Base-by-base conservation (phyloP, 2,329 filamentous ascomycete species). In the Lasiodiplodia sp. region DNA sequence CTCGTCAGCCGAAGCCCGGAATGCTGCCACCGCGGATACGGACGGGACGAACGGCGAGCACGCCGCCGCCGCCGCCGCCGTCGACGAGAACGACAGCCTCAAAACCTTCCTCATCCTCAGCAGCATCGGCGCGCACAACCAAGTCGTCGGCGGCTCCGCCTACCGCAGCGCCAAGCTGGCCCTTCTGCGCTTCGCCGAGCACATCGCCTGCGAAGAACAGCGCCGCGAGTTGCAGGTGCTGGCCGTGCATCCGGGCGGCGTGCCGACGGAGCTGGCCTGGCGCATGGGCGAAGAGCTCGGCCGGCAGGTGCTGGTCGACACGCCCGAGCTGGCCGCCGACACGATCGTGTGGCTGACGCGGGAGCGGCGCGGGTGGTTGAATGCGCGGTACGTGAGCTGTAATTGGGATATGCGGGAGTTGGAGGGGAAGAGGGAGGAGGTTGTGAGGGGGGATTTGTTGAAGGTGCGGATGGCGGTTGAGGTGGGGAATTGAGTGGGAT, bases 131-230 rank as follows among this genome's bases (percentile, higher is more conserved):
- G 31, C 31, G 8, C 31, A 34, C 31, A 34, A 34, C 31, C 31
- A 34, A 21, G 3, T 1, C 18, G 49, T 31, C 6, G 69, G 69
- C 5, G 62, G 60, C 2, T 70, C 67, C 23, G 78, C 79, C 2
- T 88, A 88, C 70, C 78, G 82, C 68, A 79, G 79, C 2, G 79
- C 78, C 47, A 88, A 88, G 73, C 76, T 87, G 38, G 86, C 85
- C 3, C 70, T 86, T 31, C 72, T 83, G 18, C 78, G 84, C 12
- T 79, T 88, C 55, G 84, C 82, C 0, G 85, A 88, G 72, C 84
- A 82, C 70, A 70, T 86, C 10, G 77, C 79, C 49, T 75, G 74
- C 0, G 87, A 87, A 65, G 71, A 67, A 0, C 67, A 74, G 64
- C 75, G 76, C 2, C 68, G 78, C 0, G 31, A 8, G 1, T 7